These are phyloP conservation scores for Saturnispora serradocipensis DNA, from an alignment of 805 yeast species.

Conservation along the genomic window DNA sequence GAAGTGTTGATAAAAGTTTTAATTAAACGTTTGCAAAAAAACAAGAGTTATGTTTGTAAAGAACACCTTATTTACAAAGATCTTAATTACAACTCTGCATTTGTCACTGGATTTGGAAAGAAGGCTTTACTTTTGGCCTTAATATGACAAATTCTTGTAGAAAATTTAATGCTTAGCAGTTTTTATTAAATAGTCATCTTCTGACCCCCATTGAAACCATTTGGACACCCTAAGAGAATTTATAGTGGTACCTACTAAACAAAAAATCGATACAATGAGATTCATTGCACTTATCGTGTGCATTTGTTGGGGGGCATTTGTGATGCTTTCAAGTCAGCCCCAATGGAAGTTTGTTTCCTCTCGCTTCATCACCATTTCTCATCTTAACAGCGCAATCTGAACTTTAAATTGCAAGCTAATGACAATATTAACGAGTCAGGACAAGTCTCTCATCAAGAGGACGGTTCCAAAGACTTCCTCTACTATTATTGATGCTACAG, in stretches of 20 bases:
- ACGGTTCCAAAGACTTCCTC: slow-evolving; percentile 82
- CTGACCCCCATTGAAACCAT: background rate
- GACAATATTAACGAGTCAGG: slow-evolving; percentile 42
- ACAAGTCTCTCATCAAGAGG: slow-evolving; percentile 84
- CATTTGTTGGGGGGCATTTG: background rate
- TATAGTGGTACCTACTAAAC: background rate
- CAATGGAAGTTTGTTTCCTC: background rate
- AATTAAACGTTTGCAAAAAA: background rate
- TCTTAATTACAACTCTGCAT: no score
- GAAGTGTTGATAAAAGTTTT: background rate
- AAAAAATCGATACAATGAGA: no score
- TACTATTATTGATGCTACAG: slow-evolving; percentile 82
- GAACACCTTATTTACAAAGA: no score
- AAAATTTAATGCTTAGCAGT: background rate
- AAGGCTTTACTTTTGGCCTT: background rate
- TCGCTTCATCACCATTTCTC: background rate
- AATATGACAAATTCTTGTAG: background rate
- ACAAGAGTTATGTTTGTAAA: no score
- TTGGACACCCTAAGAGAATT: background rate
- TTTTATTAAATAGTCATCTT: background rate
- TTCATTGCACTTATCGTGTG: background rate
- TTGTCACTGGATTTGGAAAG: no score
- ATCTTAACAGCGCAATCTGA: background rate
- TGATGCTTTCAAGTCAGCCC: background rate
- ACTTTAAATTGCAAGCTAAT: slow-evolving; percentile 1